phyloP scores from a whole-genome alignment of 257 asterid species.

The Solanum appendiculatum region DNA sequence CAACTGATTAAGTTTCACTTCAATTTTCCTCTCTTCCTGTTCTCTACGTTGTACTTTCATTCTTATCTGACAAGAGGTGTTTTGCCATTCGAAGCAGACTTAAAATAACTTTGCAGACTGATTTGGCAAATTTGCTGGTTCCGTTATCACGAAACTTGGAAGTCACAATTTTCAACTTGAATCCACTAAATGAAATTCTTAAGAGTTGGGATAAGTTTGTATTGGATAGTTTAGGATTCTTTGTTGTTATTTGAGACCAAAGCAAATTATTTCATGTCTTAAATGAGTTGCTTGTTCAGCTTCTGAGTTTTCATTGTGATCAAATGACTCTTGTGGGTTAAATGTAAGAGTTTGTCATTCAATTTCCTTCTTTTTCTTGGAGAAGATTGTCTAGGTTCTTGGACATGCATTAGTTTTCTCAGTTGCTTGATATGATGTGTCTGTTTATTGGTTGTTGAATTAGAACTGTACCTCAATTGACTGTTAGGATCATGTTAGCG shows the following conservation, averaged over 20 bases:
- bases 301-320: neutral
- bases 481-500: neutral
- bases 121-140: neutral
- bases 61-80: neutral
- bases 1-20: neutral
- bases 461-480: neutral
- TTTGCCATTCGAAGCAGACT: neutral
- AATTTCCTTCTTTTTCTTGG: neutral
- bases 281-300: neutral
- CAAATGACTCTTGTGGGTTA: neutral
- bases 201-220: neutral
- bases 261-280: neutral
- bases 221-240: neutral
- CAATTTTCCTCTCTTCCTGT: neutral
- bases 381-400: neutral
- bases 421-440: neutral
- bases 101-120: neutral
- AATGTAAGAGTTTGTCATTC: neutral
- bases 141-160: neutral
- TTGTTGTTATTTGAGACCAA: neutral
- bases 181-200: neutral
- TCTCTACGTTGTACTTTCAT: neutral
- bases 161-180: neutral
- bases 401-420: neutral
- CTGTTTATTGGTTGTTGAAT: neutral